Conservation (phyloP, 805 yeast genomes). For the Zygosaccharomyces bisporus region DNA sequence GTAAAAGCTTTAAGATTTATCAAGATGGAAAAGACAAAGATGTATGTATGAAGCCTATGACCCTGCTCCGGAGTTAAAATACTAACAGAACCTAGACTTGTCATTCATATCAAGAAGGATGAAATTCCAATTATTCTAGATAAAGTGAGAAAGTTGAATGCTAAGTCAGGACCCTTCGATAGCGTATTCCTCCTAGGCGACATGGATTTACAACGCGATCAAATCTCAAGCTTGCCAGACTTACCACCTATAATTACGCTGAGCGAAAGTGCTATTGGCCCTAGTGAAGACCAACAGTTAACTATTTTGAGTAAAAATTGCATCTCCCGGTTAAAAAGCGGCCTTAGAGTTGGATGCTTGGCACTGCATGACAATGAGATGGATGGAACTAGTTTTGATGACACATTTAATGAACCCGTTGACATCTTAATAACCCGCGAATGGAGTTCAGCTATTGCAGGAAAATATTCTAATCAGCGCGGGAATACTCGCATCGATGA, state of each 20-base stretch:
- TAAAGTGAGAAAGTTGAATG: slow-evolving; percentile 47
- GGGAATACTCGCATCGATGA: slow-evolving; percentile 47
- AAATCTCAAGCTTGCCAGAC: slow-evolving; percentile 19
- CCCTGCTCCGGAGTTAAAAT: background rate
- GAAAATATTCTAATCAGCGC: slow-evolving; percentile 42
- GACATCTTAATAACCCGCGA: slow-evolving; percentile 58
- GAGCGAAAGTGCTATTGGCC: background rate
- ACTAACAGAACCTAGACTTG: slow-evolving; percentile 15
- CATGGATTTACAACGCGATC: slow-evolving; percentile 14
- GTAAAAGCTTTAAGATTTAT: background rate
- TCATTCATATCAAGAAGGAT: slow-evolving; percentile 19
- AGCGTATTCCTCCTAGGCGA: slow-evolving; percentile 53
- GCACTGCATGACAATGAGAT: slow-evolving; percentile 30
- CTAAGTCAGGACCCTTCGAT: slow-evolving; percentile 65
- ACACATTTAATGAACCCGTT: slow-evolving; percentile 23
- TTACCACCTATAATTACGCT: slow-evolving; percentile 16
- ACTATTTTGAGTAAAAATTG: slow-evolving; percentile 38
- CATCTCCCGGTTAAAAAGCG: slow-evolving; percentile 40
- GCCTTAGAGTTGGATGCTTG: slow-evolving; percentile 47
- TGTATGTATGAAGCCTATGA: slow-evolving; percentile 9
- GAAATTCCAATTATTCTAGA: slow-evolving; percentile 36
- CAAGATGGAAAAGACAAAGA: slow-evolving; percentile 14
- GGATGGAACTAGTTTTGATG: slow-evolving; percentile 23
- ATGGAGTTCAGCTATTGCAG: slow-evolving; percentile 57
- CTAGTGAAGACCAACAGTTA: slow-evolving; percentile 23